Evolutionary conservation across 1,284 basidiomycete genomes (phyloP).

Genomic region (Microbotryum saponariae): DNA sequence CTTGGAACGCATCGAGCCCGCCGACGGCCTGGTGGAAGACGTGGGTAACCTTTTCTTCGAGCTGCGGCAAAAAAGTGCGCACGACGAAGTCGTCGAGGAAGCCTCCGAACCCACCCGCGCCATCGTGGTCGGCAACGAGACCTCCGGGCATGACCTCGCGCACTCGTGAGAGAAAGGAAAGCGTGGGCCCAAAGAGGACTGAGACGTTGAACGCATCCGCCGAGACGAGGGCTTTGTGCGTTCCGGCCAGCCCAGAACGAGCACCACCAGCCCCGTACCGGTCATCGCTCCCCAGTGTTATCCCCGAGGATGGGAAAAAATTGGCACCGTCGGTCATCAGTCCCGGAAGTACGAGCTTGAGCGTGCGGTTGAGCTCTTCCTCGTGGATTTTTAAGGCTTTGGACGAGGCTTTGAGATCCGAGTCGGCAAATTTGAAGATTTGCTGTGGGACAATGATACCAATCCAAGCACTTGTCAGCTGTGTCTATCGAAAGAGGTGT

Average conservation of each 20-base stretch:
- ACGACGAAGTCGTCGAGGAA: slow-evolving; percentile 91
- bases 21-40: slow-evolving; percentile 80
- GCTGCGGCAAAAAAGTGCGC: slow-evolving; percentile 83
- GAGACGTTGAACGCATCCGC: slow-evolving; percentile 94
- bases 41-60: slow-evolving; percentile 86
- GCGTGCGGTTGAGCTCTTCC: slow-evolving; percentile 71
- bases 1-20: slow-evolving; percentile 73
- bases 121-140: slow-evolving; percentile 53
- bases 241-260: slow-evolving; percentile 52
- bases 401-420: slow-evolving; percentile 62
- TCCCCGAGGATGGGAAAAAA: slow-evolving; percentile 10
- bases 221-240: slow-evolving; percentile 76
- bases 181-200: slow-evolving; percentile 84
- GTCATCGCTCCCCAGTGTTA: slow-evolving; percentile 3
- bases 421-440: slow-evolving; percentile 84
- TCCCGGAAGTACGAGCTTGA: slow-evolving; percentile 88
- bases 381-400: slow-evolving; percentile 69
- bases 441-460: slow-evolving; percentile 46
- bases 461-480: neutral
- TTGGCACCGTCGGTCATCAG: slow-evolving; percentile 44
- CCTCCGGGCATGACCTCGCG: slow-evolving; percentile 65
- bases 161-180: slow-evolving; percentile 69
- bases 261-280: neutral
- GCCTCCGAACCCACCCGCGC: slow-evolving; percentile 53
- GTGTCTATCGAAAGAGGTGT: slow-evolving; percentile 3